Evolutionary conservation across 257 asterid genomes (phyloP).

Genomic region (Gentiana straminea): DNA sequence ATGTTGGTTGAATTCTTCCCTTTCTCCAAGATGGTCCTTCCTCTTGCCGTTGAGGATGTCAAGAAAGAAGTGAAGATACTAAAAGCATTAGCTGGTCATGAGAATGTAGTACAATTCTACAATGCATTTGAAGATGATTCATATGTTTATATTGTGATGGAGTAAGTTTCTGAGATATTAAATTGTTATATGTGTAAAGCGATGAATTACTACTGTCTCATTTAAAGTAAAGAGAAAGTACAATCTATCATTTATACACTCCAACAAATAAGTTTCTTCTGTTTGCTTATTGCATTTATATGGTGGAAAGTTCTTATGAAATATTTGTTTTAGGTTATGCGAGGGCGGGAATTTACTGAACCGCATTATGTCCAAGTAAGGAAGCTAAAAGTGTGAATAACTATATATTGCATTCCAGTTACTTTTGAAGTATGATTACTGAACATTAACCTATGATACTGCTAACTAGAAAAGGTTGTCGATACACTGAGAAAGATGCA

Average conservation of each 20-base stretch:
- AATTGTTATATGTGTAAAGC: background rate
- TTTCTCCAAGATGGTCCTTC: constrained; percentile 78
- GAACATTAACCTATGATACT: constrained; percentile 17
- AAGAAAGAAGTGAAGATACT: constrained; percentile 94
- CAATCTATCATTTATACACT: background rate
- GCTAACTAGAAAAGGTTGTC: constrained; percentile 82
- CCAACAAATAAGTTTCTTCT: too few relatives aligned
- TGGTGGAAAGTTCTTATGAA: constrained; percentile 5
- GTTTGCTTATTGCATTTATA: constrained; percentile 3
- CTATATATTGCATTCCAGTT: constrained; percentile 1
- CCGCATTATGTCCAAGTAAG: constrained; percentile 91
- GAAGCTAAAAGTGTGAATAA: constrained; percentile 1
- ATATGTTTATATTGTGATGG: constrained; percentile 90
- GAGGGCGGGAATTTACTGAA: constrained; percentile 98
- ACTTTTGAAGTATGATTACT: constrained; percentile 10
- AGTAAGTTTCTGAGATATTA: constrained; percentile 43
- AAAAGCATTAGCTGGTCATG: constrained; percentile 93
- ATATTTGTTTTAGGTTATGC: constrained; percentile 49
- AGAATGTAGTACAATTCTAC: constrained; percentile 89
- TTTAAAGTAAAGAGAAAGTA: too few relatives aligned
- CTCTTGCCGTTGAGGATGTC: constrained; percentile 97
- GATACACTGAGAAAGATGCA: constrained; percentile 97
- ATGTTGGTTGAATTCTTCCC: constrained; percentile 5
- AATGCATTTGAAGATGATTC: constrained; percentile 88
- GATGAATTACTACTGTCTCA: too few relatives aligned